These are phyloP conservation scores for Corinectria fuckeliana DNA, from an alignment of 2,329 filamentous ascomycete species.

Conservation along the genomic window DNA sequence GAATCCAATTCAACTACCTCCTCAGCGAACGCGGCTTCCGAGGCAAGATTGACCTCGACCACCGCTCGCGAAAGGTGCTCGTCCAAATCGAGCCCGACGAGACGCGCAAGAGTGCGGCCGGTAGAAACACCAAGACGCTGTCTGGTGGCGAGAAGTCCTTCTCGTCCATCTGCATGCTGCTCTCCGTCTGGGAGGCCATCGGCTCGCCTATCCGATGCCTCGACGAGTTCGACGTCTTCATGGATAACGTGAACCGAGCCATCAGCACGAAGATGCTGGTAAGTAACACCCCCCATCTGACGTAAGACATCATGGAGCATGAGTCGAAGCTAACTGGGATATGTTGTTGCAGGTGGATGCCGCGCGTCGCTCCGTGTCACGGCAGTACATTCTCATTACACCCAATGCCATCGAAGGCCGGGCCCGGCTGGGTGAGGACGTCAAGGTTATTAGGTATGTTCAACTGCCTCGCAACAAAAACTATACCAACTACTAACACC, in stretches of 20 bases:
- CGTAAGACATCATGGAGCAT: neutral
- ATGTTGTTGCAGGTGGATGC: slow-evolving; percentile 72
- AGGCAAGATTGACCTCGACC: slow-evolving; percentile 80
- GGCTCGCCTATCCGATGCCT: slow-evolving; percentile 92
- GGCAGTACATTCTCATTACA: slow-evolving; percentile 96
- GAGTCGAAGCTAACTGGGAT: slow-evolving; percentile 2
- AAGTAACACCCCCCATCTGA: slow-evolving; percentile 46
- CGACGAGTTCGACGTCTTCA: slow-evolving; percentile 99
- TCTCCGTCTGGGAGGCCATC: slow-evolving; percentile 98
- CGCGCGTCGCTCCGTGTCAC: slow-evolving; percentile 83
- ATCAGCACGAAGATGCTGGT: slow-evolving; percentile 94
- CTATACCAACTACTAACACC: neutral
- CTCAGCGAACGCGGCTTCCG: slow-evolving; percentile 89
- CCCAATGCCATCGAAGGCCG: slow-evolving; percentile 79
- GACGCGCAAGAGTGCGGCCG: slow-evolving; percentile 71
- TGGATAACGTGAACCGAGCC: slow-evolving; percentile 95
- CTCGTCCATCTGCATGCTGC: slow-evolving; percentile 90
- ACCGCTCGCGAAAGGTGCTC: slow-evolving; percentile 75
- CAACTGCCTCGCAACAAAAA: neutral
- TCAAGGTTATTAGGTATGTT: slow-evolving; percentile 76
- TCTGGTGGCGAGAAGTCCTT: slow-evolving; percentile 98
- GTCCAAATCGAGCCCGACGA: slow-evolving; percentile 76
- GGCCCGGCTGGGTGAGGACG: slow-evolving; percentile 67
- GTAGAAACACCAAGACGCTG: slow-evolving; percentile 87
- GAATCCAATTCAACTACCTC: slow-evolving; percentile 86